Percentiles rank a stretch among this genome's conserved stretches.
Conservation (phyloP, 2,329 filamentous ascomycete genomes). For the Trichophyton rubrum region DNA sequence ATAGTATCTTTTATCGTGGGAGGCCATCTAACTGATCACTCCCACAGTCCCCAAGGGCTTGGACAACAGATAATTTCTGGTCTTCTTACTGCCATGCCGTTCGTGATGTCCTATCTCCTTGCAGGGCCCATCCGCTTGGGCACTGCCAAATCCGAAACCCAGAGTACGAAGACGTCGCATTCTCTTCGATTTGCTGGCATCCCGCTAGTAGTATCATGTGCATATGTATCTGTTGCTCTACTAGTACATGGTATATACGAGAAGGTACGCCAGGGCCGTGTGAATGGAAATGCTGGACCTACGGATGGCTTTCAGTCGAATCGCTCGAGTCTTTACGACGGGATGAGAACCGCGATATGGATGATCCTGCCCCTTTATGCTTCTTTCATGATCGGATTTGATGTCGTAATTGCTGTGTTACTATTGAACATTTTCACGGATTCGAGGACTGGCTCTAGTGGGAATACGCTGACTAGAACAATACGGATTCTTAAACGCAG, state of each 20-base stretch:
- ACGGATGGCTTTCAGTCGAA: neutral
- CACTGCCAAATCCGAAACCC: neutral
- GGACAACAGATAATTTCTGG: neutral
- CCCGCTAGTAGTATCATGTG: neutral
- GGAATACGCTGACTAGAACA: neutral
- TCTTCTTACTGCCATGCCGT: neutral
- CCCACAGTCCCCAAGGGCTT: neutral
- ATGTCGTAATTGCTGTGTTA: slow-evolving; percentile 41
- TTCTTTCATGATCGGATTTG: slow-evolving; percentile 42
- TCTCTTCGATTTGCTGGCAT: neutral
- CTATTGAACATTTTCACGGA: slow-evolving; percentile 21
- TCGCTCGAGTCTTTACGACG: neutral
- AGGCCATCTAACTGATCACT: neutral
- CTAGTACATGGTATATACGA: neutral
- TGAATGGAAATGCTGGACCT: neutral
- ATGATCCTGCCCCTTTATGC: slow-evolving; percentile 45
- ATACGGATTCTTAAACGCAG: slow-evolving; percentile 3
- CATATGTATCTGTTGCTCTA: neutral
- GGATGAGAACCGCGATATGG: slow-evolving; percentile 27
- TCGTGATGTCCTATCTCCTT: neutral
- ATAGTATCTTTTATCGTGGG: too few relatives aligned
- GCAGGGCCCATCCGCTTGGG: neutral
- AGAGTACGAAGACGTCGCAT: neutral
- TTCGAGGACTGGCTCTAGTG: neutral
- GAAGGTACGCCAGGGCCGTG: neutral